These are phyloP conservation scores for Syncephalis plumigaleata DNA, from an alignment of 371 early-diverging fungal species.

Conservation along the genomic window DNA sequence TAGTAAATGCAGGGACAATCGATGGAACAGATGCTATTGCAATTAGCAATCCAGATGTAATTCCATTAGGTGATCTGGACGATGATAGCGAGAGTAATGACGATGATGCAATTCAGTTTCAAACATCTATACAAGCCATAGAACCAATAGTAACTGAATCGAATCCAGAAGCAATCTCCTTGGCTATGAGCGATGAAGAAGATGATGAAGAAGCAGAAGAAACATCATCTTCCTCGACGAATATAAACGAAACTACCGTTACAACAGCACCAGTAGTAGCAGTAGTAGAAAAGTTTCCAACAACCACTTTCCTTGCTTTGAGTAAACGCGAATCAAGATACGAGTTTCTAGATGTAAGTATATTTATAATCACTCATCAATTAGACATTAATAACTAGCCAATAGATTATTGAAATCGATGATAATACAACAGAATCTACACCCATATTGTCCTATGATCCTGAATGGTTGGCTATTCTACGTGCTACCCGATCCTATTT, in stretches of 20 bases:
- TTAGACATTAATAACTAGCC: background rate
- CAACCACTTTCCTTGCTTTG: slow-evolving; percentile 37
- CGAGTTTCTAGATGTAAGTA: slow-evolving; percentile 34
- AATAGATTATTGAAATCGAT: slow-evolving; percentile 41
- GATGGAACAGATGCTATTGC: no score
- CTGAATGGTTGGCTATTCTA: slow-evolving; percentile 74
- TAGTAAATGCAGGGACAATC: no score
- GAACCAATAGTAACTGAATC: background rate
- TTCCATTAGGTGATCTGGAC: background rate
- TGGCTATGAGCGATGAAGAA: slow-evolving; percentile 20
- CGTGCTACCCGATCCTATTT: slow-evolving; percentile 35
- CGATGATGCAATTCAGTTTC: background rate
- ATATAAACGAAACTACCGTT: background rate
- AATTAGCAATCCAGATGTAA: background rate
- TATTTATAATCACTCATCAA: background rate
- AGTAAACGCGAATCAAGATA: slow-evolving; percentile 46
- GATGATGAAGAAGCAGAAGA: slow-evolving; percentile 10
- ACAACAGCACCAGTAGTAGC: slow-evolving; percentile 19
- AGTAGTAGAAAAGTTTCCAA: no score
- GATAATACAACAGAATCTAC: slow-evolving; percentile 7
- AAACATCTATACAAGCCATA: background rate
- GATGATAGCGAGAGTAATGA: background rate
- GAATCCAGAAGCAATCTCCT: slow-evolving; percentile 20
- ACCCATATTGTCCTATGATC: slow-evolving; percentile 40
- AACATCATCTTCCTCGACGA: background rate